Percentiles rank a stretch among this genome's conserved stretches.
These are phyloP conservation scores for Fusarium tricinctum DNA, from an alignment of 2,329 filamentous ascomycete species.

Conservation along the genomic window DNA sequence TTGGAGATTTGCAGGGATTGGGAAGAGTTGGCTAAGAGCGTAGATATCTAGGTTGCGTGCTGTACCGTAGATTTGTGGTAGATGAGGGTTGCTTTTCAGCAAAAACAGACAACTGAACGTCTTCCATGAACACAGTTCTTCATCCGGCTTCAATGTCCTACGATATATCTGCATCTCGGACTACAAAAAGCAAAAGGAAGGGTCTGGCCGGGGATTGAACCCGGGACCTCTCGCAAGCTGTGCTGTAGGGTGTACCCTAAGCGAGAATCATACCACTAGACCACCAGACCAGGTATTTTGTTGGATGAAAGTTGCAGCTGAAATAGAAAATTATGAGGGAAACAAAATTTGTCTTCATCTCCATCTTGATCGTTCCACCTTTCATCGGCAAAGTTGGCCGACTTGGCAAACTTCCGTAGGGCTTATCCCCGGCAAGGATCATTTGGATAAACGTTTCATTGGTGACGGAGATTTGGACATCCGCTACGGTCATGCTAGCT, in stretches of 20 bases:
- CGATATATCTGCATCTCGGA: too few species aligned
- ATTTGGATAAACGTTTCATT: not conserved
- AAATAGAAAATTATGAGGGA: rapidly evolving
- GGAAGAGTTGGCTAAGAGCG: conserved; percentile 64
- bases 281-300: conserved; percentile 62
- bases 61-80: too few species aligned
- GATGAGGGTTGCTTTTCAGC: too few species aligned
- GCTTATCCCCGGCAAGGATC: conserved; percentile 4
- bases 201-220: conserved; percentile 63
- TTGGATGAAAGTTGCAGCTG: not conserved
- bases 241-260: conserved; percentile 67
- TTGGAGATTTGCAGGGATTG: conserved; percentile 63
- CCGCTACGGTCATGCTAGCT: conserved; percentile 3
- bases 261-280: conserved; percentile 80
- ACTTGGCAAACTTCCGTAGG: not conserved
- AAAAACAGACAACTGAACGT: too few species aligned
- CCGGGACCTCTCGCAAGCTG: conserved; percentile 61
- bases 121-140: too few species aligned
- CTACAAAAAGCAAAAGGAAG: conserved; percentile 47
- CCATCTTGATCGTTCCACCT: too few species aligned
- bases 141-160: too few species aligned
- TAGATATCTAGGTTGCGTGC: conserved; percentile 49
- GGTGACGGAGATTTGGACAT: rapidly evolving
- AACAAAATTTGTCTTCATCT: rapidly evolving
- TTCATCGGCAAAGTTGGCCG: too few species aligned